A percentile compares a stretch with the other conserved stretches of the same genome.
Evolutionary conservation across 306 rosid species (phyloP).

Genomic region (Dryas alaskensis): DNA sequence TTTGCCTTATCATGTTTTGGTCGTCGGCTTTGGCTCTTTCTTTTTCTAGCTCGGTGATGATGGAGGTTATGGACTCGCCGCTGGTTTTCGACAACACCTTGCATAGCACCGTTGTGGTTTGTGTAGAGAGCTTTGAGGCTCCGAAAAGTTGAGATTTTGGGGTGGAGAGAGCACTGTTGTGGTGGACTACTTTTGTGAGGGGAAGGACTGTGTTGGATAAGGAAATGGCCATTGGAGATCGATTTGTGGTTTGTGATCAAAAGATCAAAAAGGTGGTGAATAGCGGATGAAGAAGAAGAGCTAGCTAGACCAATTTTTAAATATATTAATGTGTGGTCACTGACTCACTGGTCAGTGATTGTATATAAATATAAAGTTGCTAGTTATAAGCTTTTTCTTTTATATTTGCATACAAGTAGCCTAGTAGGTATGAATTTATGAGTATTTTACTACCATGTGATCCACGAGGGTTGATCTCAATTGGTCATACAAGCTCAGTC

Average conservation of each 20-base stretch:
- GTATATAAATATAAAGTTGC: no score
- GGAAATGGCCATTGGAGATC: constrained; percentile 38
- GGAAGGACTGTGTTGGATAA: constrained; percentile 28
- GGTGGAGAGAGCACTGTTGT: neutral
- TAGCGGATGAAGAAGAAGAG: neutral
- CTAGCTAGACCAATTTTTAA: no score
- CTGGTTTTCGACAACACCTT: constrained; percentile 25
- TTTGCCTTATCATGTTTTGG: neutral
- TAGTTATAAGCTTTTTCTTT: no score
- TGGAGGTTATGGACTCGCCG: constrained; percentile 26
- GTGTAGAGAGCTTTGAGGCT: neutral
- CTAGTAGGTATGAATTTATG: neutral
- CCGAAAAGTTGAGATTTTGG: neutral
- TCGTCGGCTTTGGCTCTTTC: neutral
- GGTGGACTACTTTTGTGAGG: constrained; percentile 16
- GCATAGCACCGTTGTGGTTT: neutral
- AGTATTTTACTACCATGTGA: neutral
- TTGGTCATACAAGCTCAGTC: neutral
- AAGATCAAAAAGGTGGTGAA: neutral
- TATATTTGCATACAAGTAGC: no score
- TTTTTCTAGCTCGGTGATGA: constrained; percentile 25
- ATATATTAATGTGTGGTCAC: no score
- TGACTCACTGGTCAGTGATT: no score
- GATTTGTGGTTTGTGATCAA: no score
- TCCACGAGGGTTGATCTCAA: neutral